Percentiles rank a stretch among this genome's conserved stretches.
phyloP scores from a whole-genome alignment of 2,329 filamentous ascomycete species.

The Diaporthe sp. region DNA sequence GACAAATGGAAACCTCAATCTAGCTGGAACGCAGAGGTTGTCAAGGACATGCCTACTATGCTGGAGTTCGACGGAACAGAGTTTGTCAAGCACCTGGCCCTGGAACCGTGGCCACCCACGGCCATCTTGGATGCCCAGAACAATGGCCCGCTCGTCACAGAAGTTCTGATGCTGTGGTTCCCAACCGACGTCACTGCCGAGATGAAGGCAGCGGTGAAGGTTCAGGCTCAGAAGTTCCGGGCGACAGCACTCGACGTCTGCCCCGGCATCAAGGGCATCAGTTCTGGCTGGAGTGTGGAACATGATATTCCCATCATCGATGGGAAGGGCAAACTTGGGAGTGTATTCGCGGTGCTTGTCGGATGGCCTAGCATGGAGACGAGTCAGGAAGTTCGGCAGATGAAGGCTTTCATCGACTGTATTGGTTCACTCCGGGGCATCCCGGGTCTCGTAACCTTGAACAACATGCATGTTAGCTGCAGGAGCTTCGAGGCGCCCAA shows the following conservation, averaged over 20 bases:
- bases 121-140: neutral
- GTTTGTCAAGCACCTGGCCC: neutral
- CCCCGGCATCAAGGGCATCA: neutral
- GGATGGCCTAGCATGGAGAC: neutral
- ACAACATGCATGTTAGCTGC: neutral
- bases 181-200: neutral
- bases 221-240: neutral
- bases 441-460: neutral
- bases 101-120: neutral
- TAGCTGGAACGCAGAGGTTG: neutral
- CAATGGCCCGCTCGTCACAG: neutral
- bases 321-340: neutral
- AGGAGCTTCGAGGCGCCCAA: neutral
- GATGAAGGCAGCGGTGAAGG: neutral
- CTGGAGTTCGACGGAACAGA: neutral
- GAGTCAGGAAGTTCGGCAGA: neutral
- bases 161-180: constrained; percentile 2
- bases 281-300: neutral
- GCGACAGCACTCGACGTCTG: neutral
- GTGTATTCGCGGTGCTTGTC: neutral
- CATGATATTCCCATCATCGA: neutral
- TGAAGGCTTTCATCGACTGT: neutral
- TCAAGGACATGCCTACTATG: neutral
- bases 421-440: neutral
- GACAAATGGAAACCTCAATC: neutral